phyloP scores from a whole-genome alignment of 2,329 filamentous ascomycete species.

The Macrophomina phaseolina region DNA sequence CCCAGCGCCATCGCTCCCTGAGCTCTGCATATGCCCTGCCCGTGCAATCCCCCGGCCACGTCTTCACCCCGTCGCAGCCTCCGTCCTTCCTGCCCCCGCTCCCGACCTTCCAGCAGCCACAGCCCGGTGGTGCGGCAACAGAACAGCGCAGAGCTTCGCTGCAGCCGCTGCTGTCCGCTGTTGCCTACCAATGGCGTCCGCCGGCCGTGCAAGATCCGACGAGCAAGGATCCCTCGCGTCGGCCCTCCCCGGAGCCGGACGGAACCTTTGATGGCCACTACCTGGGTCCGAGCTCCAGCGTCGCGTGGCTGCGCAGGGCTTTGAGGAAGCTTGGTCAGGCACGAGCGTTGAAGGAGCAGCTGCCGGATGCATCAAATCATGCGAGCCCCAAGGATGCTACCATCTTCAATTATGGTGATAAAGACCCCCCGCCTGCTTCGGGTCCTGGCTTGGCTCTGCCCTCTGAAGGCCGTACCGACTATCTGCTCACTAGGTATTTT shows the following conservation, averaged over 20 bases:
- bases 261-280: constrained; percentile 25
- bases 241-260: constrained; percentile 20
- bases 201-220: constrained; percentile 10
- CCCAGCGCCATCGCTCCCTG: constrained; percentile 9
- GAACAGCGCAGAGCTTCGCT: constrained; percentile 13
- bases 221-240: constrained; percentile 22
- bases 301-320: constrained; percentile 21
- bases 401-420: constrained; percentile 24
- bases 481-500: constrained; percentile 61
- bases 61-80: constrained; percentile 3
- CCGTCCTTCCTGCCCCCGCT: constrained; percentile 12
- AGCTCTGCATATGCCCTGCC: constrained; percentile 5
- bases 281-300: constrained; percentile 10
- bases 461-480: constrained; percentile 9
- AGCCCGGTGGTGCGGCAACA: not conserved
- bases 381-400: constrained; percentile 14
- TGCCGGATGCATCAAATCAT: not conserved
- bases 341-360: constrained; percentile 8
- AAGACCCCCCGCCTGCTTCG: not conserved
- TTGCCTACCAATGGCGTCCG: constrained; percentile 10
- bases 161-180: constrained; percentile 9
- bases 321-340: constrained; percentile 21
- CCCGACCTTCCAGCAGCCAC: constrained; percentile 17
- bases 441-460: constrained; percentile 1
- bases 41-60: not conserved